Evolutionary conservation across 768 basidiomycete genomes (phyloP), one percentile per base, ranked within the genome.

Genomic region (Lactifluus piperatus): DNA sequence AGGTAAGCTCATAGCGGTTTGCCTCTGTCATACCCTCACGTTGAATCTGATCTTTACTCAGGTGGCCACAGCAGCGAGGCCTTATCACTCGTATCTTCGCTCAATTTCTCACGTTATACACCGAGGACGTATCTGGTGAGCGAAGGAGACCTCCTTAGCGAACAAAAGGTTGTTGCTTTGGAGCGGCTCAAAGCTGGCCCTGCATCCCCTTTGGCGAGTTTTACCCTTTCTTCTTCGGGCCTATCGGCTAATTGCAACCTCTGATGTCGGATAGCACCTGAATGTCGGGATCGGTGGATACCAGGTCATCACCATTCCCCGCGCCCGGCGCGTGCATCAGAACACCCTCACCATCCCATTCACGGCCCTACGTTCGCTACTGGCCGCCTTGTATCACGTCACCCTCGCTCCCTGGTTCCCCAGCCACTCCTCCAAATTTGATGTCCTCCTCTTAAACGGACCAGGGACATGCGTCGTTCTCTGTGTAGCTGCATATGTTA

Each of bases 1-100:
- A 70, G 94, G 94, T 89, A 67, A 68, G 77, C 71, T 54, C 20
- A 4, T 32, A 44, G 22, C 27, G 13, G 20, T 34, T 18, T 29
- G 7, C 53, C 14, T 54, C 32, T 49, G 11, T 4, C 49, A 29
- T 20, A 27, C 39, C 57, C 20, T 57, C 56, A 45, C 61, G 43
- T 56, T 63, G 54, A 63, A 59, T 54, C 54, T 48, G 44, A 58
- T 51, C 30, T 58, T 46, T 30, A 27, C 37, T 18, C 68, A 97
- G 95, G 97, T 46, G 97, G 97, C 0, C 97, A 99, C 73, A 97
- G 94, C 16, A 84, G 80, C 62, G 97, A 99, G 76, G 88, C 86
- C 44, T 71, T 95, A 62, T 75, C 78, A 34, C 76, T 97, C 27
- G 56, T 89, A 27, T 86, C 85, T 2, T 73, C 84, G 13, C 71